Conservation (phyloP, 2,329 filamentous ascomycete genomes). For the Ophiocordyceps polyrhachis-furcata region DNA sequence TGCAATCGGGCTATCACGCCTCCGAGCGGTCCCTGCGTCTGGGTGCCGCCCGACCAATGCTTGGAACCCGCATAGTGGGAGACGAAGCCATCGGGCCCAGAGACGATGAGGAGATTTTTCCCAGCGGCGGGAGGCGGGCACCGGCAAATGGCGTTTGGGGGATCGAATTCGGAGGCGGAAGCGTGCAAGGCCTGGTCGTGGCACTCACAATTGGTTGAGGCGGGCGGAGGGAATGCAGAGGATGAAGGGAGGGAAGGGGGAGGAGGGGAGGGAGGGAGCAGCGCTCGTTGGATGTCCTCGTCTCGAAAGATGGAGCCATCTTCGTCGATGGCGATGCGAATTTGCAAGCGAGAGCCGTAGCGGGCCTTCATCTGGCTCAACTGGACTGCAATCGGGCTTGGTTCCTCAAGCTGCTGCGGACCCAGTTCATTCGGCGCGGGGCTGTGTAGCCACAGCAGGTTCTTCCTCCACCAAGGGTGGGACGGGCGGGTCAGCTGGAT, state of each 20-base stretch:
- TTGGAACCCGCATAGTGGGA: conserved; percentile 63
- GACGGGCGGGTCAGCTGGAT: conserved; percentile 15
- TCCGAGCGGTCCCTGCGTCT: conserved; percentile 56
- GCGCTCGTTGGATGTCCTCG: conserved; percentile 22
- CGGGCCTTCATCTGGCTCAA: conserved; percentile 41
- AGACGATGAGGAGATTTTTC: conserved; percentile 59
- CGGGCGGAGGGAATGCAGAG: neutral
- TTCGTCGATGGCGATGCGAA: conserved; percentile 70
- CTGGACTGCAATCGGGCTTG: conserved; percentile 38
- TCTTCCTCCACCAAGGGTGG: conserved; percentile 8
- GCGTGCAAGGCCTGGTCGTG: conserved; percentile 14
- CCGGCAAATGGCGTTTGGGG: conserved; percentile 7
- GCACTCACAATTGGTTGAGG: conserved; percentile 8
- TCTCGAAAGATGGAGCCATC: conserved; percentile 49
- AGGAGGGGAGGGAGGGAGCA: conserved; percentile 5
- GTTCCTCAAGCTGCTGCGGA: conserved; percentile 6
- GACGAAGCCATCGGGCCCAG: conserved; percentile 82
- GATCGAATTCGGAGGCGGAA: conserved; percentile 13
- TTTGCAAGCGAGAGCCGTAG: conserved; percentile 35
- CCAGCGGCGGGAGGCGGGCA: conserved; percentile 15
- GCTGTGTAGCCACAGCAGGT: conserved; percentile 5
- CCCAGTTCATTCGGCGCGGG: conserved; percentile 6
- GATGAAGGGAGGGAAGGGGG: neutral
- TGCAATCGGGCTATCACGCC: conserved; percentile 48
- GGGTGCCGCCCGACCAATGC: conserved; percentile 50